Evolutionary conservation across 768 basidiomycete genomes (phyloP), one percentile per base, ranked within the genome.

Genomic region (Suillus cothurnatus): DNA sequence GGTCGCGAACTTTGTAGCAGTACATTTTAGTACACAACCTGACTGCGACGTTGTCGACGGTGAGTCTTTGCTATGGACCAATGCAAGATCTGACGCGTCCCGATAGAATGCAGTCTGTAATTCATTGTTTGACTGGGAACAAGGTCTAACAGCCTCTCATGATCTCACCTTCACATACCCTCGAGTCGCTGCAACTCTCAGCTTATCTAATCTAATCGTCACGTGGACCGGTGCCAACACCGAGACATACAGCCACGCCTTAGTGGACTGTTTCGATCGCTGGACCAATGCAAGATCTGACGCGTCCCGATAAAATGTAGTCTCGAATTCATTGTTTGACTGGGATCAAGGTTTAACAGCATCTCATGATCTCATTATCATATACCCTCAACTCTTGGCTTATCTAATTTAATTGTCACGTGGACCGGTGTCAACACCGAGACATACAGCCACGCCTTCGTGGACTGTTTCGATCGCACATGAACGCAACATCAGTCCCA

Each of bases 201-300:
- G 9, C 57, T 59, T 19, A 58, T 58, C 57, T 58, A 58, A 59
- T 59, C 57, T 21, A 59, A 28, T 59, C 38, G 57, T 23, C 23
- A 39, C 57, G 57, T 53, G 34, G 34, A 9, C 34, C 9, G 34
- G 34, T 34, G 34, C 8, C 34, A 34, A 34, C 34, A 34, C n/a
- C n/a, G n/a, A n/a, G n/a, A n/a, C n/a, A n/a, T 34, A 34, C 34
- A 34, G 34, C 34, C 8, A 39, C 26, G 23, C 26, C 57, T 19
- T 5, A 7, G 19, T 21, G n/a, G 4, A 59, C 38, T 26, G 23
- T 17, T 59, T 39, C 57, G 57, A 58, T 58, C 38, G 26, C 23
- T 58, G 5, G 17, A 39, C 38, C 26, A 11, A 12, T 17, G 15
- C 57, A 9, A 26, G 9, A 4, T 19, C 56, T 38, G 17, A 58